These are phyloP conservation scores for Darksidea phi DNA, from an alignment of 495 filamentous ascomycete genomes.

Conservation along the genomic window DNA sequence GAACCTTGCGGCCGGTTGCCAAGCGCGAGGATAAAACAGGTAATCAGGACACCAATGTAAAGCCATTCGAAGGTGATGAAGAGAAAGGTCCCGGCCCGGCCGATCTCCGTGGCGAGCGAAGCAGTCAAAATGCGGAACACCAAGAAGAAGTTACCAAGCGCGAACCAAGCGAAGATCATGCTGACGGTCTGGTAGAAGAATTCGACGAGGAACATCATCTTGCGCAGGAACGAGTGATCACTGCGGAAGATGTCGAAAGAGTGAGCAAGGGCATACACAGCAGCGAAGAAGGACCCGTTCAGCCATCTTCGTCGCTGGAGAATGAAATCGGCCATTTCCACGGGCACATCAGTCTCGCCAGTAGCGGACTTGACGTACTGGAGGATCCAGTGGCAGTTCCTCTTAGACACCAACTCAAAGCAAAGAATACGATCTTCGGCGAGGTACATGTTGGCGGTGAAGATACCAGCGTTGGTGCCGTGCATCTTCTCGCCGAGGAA, in stretches of 20 bases:
- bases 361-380: conserved; percentile 97
- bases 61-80: conserved; percentile 94
- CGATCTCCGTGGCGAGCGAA: conserved; percentile 68
- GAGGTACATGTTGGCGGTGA: conserved; percentile 99
- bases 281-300: conserved; percentile 98
- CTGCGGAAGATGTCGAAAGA: conserved; percentile 93
- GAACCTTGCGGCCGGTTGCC: conserved; percentile 96
- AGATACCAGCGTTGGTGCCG: conserved; percentile 91
- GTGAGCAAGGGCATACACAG: conserved; percentile 90
- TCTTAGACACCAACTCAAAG: conserved; percentile 96
- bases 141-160: conserved; percentile 98
- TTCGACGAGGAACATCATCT: conserved; percentile 85
- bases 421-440: conserved; percentile 99
- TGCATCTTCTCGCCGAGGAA: conserved; percentile 98
- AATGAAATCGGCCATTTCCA: conserved; percentile 91
- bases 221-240: conserved; percentile 81
- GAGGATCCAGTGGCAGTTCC: conserved; percentile 94
- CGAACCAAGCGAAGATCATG: conserved; percentile 99
- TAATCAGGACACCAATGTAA: conserved; percentile 85
- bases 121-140: conserved; percentile 96
- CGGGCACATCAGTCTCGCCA: conserved; percentile 97
- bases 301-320: conserved; percentile 95
- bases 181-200: conserved; percentile 91
- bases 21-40: conserved; percentile 92
- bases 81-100: conserved; percentile 71